Evolutionary conservation across 2,329 filamentous ascomycete genomes (phyloP), one percentile per base, ranked within the genome.

Genomic region (Alternaria gaisen): DNA sequence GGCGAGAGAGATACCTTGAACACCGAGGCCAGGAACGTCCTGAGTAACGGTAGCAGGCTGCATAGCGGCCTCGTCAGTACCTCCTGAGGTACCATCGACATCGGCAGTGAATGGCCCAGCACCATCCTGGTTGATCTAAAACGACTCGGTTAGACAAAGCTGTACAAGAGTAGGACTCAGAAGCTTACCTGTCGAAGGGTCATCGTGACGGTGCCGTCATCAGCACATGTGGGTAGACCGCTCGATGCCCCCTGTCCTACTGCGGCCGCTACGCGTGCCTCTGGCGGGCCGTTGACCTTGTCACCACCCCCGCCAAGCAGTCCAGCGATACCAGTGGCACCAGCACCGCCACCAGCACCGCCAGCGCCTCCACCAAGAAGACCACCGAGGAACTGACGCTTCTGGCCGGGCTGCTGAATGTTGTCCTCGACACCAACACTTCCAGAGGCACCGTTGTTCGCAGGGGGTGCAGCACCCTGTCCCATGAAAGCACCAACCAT

Each of bases 91-190:
- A 42, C 82, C 80, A 71, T 91, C 88, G 20, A 91, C 80, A 32
- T 83, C 82, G 11, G 88, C 88, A 22, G 81, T 83, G 61, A 91
- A 80, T 2, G 88, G 88, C 2, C 89, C 89, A 1, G 88, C 89
- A 24, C 89, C 89, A 65, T 91, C 88, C 75, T 90, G 88, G 83
- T 91, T 91, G 80, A 91, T 74, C 69, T 75, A 34, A 1, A 43
- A 38, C 11, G 9, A 48, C 14, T 4, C 3, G 41, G 53, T 64
- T 47, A 60, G 54, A 30, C 18, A n/a, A 3, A 11, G 38, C 9
- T 42, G 4, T 3, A 7, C n/a, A 46, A 2, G 16, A 34, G 22
- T 43, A 18, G 16, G 14, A 38, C 26, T 28, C n/a, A 34, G 36
- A 10, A 40, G 22, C 65, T 56, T 64, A 74, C 72, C 67, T 91